Conservation (phyloP, 495 filamentous ascomycete genomes). For the Durotheca rogersii region DNA sequence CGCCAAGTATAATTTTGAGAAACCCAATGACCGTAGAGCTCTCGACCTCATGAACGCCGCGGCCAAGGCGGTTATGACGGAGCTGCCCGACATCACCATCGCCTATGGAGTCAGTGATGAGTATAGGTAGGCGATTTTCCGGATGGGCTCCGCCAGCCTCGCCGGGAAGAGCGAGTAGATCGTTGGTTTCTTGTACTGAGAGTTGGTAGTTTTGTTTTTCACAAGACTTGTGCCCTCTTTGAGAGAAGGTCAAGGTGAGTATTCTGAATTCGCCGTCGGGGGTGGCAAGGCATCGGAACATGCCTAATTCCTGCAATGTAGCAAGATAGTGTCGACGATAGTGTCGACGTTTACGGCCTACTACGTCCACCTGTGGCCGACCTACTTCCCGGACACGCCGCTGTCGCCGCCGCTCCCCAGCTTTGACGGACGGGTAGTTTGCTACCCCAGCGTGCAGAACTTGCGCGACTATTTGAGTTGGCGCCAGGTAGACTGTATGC, state of each 20-base stretch:
- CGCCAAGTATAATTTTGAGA: constrained; percentile 77
- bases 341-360: constrained; percentile 92
- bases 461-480: constrained; percentile 94
- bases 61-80: constrained; percentile 76
- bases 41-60: constrained; percentile 93
- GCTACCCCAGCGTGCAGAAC: constrained; percentile 76
- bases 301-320: constrained; percentile 35
- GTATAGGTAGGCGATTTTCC: constrained; percentile 72
- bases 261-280: not conserved
- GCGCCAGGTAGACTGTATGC: constrained; percentile 92
- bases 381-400: constrained; percentile 66
- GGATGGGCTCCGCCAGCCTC: no score
- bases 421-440: constrained; percentile 89
- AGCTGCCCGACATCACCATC: constrained; percentile 80
- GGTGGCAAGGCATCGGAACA: not conserved
- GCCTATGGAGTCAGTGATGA: constrained; percentile 95
- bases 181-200: not conserved
- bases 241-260: constrained; percentile 79
- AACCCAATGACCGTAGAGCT: constrained; percentile 88
- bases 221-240: constrained; percentile 76
- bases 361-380: constrained; percentile 79
- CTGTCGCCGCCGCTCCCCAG: constrained; percentile 76
- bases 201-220: constrained; percentile 74
- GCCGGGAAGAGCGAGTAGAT: no score
- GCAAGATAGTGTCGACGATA: constrained; percentile 86